Evolutionary conservation across 768 basidiomycete species (phyloP), one percentile per base, ranked within the genome.

Genomic region (Tricholoma sp.): DNA sequence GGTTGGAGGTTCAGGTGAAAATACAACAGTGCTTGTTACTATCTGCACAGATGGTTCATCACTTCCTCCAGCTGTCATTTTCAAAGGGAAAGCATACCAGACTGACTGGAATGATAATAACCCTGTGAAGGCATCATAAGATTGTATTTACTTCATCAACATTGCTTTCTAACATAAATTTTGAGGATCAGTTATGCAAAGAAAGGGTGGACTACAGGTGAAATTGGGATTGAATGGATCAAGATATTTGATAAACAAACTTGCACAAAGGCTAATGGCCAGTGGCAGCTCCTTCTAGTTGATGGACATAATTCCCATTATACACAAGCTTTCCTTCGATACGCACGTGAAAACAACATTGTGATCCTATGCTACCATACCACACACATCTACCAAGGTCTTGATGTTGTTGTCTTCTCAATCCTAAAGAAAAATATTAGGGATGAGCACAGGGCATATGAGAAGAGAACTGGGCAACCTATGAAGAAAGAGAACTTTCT

Each of bases 231-330:
- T 5, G 47, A 65, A 11, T 72, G 66, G 66, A 56, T 70, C 4
- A 56, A 61, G 42, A 54, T 50, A 45, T 76, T 77, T 55, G 68
- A 77, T 29, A 53, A 57, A 1, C 52, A 67, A 55, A 78, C 74
- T 24, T 24, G 54, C 12, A 67, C 66, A 45, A 74, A 74, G 52
- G 72, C 73, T 5, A 52, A 37, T 11, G 72, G 72, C 5, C 15
- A 53, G 10, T 58, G 62, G 4, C 52, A 67, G 10, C 61, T 74
- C 29, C 65, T 79, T 7, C 41, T 74, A 33, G 55, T 77, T 9
- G 74, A 79, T 66, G 74, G 77, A 1, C 78, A 79, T 56, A 65
- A 58, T 49, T 78, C 74, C 1, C 78, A 79, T 57, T 69, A 65
- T 58, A 66, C 66, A 1, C 42, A 52, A 11, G 61, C 62, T 8